phyloP scores from a whole-genome alignment of 2,329 filamentous ascomycete species.

The Neocucurbitaria cava region DNA sequence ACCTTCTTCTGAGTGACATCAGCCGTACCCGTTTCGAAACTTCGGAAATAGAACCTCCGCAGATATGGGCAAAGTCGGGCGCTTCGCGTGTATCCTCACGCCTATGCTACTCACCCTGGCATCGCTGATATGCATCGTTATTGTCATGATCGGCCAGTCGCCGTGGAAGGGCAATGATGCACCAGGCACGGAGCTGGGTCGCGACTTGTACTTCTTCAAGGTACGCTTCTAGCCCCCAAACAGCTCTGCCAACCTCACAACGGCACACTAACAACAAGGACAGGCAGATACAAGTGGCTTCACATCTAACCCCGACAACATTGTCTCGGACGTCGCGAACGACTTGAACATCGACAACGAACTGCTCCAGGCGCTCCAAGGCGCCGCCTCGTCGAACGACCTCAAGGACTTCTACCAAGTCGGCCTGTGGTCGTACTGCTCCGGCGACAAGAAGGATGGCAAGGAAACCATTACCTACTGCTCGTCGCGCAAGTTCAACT shows the following conservation, averaged over 20 bases:
- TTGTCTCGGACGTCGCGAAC: conserved; percentile 36
- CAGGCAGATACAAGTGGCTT: conserved; percentile 59
- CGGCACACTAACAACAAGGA: conserved; percentile 18
- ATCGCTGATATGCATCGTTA: conserved; percentile 71
- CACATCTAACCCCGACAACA: conserved; percentile 55
- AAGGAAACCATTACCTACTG: conserved; percentile 65
- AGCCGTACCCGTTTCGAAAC: conserved; percentile 12
- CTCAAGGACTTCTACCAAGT: conserved; percentile 82
- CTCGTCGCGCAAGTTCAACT: conserved; percentile 74
- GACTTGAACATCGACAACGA: conserved; percentile 45
- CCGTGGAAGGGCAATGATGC: conserved; percentile 48
- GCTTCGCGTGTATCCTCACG: conserved; percentile 85
- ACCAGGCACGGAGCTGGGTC: conserved; percentile 52
- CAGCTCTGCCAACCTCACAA: conserved; percentile 20
- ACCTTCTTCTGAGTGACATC: conserved; percentile 9
- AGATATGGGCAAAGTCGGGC: conserved; percentile 74
- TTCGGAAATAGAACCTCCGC: conserved; percentile 14
- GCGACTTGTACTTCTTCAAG: conserved; percentile 63
- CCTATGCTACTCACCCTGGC: conserved; percentile 83
- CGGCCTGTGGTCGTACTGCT: conserved; percentile 88
- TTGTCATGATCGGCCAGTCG: conserved; percentile 65
- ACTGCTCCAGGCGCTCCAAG: conserved; percentile 50
- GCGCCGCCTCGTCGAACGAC: conserved; percentile 47
- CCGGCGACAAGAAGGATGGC: conserved; percentile 59
- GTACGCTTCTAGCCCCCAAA: conserved; percentile 57